Evolutionary conservation across 805 yeast genomes (phyloP), one percentile per base, ranked within the genome.

Genomic region (Scheffersomyces lignosus): DNA sequence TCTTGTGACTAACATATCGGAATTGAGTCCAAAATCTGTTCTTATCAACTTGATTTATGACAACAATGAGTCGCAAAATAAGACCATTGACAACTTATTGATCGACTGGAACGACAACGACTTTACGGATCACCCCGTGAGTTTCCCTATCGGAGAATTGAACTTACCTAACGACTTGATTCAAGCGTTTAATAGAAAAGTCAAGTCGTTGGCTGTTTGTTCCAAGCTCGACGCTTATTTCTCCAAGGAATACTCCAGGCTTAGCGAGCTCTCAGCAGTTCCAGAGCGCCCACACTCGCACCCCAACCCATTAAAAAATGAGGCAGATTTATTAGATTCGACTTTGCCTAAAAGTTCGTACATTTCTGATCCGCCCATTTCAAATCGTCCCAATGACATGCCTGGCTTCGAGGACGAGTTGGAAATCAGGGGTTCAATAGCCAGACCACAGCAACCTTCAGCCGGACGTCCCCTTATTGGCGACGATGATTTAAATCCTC

Each of bases 391-490:
- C 2, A 35, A 47, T 15, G 75, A 70, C 45, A 66, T 74, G 54
- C 82, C 82, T 1, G 75, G 64, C 23, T 78, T 74, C 41, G 79
- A 74, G 16, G 79, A 74, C 48, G 83, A 78, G 44, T 70, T 68
- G 35, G 75, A 77, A 45, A 52, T 66, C 24, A 38, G 38, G 57
- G 27, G 44, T 41, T 33, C 33, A 15, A 31, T 43, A 17, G 36
- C 43, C 4, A 30, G 24, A 9, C 7, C 31, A 28, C 18, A 22
- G 12, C 25, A 39, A n/a, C 15, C 28, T 15, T 15, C 33, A 22
- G 36, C 4, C 7, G 44, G 37, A 16, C 41, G 44, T 14, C 65
- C 69, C 4, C 36, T 66, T 0, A 64, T 75, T 26, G 85, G 84
- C 0, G 73, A 69, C 22, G 51, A 64, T 9, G 85, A 80, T 50